Evolutionary conservation across 345 rosid species (phyloP).

Genomic region (Eucalyptus sp.): DNA sequence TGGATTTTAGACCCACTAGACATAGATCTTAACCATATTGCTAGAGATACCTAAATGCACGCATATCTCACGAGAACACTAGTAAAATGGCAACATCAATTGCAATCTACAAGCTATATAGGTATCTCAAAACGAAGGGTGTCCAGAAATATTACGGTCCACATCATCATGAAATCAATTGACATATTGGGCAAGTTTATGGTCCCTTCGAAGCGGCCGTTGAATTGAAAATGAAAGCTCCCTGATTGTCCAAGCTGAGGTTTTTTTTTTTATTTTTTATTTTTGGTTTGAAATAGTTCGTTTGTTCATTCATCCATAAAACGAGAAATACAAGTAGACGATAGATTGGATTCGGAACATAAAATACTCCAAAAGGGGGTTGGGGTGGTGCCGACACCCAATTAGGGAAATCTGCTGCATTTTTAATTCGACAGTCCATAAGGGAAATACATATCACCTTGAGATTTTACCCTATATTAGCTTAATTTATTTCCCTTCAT

Average conservation of each 20-base stretch:
- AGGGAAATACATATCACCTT: not conserved
- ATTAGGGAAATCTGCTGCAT: no score
- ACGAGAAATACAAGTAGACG: no score
- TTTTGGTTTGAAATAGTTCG: no score
- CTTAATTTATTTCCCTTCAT: not conserved
- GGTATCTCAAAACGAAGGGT: not conserved
- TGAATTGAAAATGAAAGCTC: not conserved
- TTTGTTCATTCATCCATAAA: no score
- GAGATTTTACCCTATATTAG: not conserved
- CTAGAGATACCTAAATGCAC: not conserved
- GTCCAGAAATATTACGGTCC: not conserved
- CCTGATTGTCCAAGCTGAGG: rapidly evolving
- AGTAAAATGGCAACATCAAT: not conserved
- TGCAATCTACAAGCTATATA: not conserved
- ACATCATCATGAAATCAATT: not conserved
- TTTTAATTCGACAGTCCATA: not conserved
- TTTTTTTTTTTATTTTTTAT: no score
- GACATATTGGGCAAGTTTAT: not conserved
- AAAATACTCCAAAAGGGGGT: no score
- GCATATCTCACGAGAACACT: not conserved
- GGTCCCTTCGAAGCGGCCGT: not conserved
- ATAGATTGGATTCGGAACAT: no score
- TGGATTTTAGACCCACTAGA: not conserved
- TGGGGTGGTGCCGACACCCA: no score
- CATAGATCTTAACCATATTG: not conserved